These are phyloP conservation scores for Solanum boliviense DNA, from an alignment of 257 asterid genomes.

Conservation along the genomic window DNA sequence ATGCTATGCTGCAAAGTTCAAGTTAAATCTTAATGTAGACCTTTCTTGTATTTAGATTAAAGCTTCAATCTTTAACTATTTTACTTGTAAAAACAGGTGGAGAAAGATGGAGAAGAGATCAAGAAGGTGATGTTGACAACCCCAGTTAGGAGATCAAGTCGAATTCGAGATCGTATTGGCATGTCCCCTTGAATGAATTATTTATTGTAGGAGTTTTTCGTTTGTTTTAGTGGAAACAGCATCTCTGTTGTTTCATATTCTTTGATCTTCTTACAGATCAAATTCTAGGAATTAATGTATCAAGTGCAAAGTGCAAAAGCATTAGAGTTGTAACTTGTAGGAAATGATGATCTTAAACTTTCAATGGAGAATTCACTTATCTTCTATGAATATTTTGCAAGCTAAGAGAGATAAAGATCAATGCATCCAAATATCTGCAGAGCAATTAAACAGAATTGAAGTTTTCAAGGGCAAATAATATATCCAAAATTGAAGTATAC, in stretches of 20 bases:
- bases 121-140: conserved; percentile 17
- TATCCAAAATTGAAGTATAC: background rate
- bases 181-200: conserved; percentile 30
- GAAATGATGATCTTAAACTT: background rate
- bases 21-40: background rate
- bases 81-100: conserved; percentile 26
- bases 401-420: background rate
- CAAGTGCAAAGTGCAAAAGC: background rate
- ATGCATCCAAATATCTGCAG: background rate
- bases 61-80: background rate
- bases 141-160: conserved; percentile 66
- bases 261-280: background rate
- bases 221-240: background rate
- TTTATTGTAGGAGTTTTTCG: background rate
- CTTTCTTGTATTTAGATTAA: background rate
- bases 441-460: background rate
- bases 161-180: conserved; percentile 41
- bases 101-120: conserved; percentile 25
- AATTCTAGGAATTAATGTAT: background rate
- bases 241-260: conserved; percentile 2
- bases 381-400: background rate
- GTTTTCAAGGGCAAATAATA: background rate
- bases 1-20: conserved; percentile 7
- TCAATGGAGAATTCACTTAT: background rate
- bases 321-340: background rate